Conservation (phyloP, 1,284 basidiomycete species). For the Blastosporella zonata region DNA sequence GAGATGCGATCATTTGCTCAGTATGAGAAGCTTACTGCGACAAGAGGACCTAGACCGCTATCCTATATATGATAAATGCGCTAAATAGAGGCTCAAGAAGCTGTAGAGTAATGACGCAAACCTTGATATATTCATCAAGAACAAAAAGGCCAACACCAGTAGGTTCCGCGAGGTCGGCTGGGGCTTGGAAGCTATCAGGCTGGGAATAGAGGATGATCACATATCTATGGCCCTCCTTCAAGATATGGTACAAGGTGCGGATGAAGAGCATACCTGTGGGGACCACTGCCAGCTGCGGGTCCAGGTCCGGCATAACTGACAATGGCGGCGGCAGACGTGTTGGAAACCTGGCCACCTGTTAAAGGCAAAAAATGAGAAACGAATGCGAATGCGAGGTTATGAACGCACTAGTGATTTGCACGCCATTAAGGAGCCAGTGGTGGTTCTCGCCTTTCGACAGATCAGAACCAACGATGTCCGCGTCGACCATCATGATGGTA, state of each 20-base stretch:
- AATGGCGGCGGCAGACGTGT: constrained; percentile 48
- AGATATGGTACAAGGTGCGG: background rate
- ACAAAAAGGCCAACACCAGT: constrained; percentile 50
- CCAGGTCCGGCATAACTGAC: constrained; percentile 74
- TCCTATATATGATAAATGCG: constrained; percentile 27
- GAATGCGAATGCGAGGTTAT: background rate
- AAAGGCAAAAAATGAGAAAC: background rate
- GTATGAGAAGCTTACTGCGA: constrained; percentile 44
- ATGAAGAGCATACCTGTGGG: constrained; percentile 54
- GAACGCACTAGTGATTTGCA: constrained; percentile 41
- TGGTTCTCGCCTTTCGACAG: constrained; percentile 56
- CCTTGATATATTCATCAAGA: constrained; percentile 50
- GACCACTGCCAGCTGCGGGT: constrained; percentile 63
- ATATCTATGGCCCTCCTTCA: constrained; percentile 44
- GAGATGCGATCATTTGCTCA: constrained; percentile 13
- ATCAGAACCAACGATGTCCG: constrained; percentile 57
- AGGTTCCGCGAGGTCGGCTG: constrained; percentile 50
- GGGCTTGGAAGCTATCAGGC: constrained; percentile 58
- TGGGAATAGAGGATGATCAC: constrained; percentile 65
- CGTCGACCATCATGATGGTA: constrained; percentile 74
- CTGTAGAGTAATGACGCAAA: constrained; percentile 22
- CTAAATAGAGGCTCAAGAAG: constrained; percentile 3
- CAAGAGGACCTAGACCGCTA: constrained; percentile 53
- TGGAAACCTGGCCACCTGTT: constrained; percentile 43
- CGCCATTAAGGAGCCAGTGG: constrained; percentile 80